phyloP scores from a whole-genome alignment of 2,329 filamentous ascomycete species.

The Nigrograna mackinnonii region DNA sequence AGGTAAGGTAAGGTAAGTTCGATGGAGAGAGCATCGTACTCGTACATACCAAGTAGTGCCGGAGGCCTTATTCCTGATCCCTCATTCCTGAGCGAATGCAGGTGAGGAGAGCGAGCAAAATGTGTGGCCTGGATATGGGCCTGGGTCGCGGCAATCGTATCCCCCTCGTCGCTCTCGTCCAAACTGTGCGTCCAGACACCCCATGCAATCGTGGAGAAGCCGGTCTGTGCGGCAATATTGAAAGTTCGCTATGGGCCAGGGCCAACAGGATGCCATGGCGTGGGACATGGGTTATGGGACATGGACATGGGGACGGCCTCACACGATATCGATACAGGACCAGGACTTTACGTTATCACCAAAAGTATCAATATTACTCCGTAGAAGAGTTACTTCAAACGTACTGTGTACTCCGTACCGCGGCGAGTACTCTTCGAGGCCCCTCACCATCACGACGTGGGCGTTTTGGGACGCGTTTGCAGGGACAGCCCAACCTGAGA shows the following conservation, averaged over 20 bases:
- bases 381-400: no score
- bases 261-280: slow-evolving; percentile 5
- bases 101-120: no score
- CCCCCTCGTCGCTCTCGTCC: slow-evolving; percentile 1
- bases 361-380: slow-evolving; percentile 10
- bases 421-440: not conserved
- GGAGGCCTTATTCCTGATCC: no score
- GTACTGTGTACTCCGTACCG: no score
- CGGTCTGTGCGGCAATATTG: slow-evolving; percentile 15
- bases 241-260: slow-evolving; percentile 5
- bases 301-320: not conserved
- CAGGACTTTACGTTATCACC: slow-evolving; percentile 7
- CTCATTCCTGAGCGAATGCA: no score
- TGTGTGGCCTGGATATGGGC: no score
- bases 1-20: no score
- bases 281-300: slow-evolving; percentile 9
- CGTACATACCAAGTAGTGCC: no score
- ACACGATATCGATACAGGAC: slow-evolving; percentile 10
- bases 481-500: no score
- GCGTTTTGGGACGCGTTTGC: no score
- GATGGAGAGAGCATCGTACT: no score
- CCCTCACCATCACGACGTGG: not conserved
- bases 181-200: slow-evolving; percentile 2
- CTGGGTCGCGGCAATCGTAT: no score
- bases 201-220: slow-evolving; percentile 18